These are phyloP conservation scores for Waitea zeae DNA, from an alignment of 1,284 basidiomycete species.

Conservation along the genomic window DNA sequence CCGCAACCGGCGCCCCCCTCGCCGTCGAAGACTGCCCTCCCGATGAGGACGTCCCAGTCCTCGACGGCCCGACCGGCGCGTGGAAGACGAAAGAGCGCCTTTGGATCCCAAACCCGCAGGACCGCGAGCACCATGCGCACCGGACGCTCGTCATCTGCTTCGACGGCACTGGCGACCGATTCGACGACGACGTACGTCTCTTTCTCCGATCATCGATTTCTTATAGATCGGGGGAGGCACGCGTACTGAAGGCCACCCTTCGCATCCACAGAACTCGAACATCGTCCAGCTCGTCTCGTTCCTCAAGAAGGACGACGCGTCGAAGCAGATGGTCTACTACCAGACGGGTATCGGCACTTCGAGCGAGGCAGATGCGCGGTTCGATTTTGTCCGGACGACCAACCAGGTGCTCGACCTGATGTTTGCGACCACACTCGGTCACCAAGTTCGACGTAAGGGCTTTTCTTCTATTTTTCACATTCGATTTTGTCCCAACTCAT, in stretches of 20 bases:
- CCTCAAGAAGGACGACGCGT: background rate
- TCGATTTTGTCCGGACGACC: slow-evolving; percentile 17
- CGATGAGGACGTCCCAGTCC: too few species aligned
- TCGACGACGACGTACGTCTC: slow-evolving; percentile 2
- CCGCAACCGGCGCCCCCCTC: too few species aligned
- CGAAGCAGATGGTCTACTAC: slow-evolving; percentile 3
- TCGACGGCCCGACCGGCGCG: too few species aligned
- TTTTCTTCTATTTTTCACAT: slow-evolving; percentile 6
- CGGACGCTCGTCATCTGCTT: slow-evolving; percentile 4
- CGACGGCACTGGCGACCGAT: slow-evolving; percentile 4
- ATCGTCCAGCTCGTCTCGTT: slow-evolving; percentile 2
- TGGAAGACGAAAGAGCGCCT: background rate
- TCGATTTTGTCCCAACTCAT: slow-evolving; percentile 13
- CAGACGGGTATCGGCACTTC: slow-evolving; percentile 15
- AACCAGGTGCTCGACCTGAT: slow-evolving; percentile 22
- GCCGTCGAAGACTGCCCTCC: too few species aligned
- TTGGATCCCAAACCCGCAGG: background rate
- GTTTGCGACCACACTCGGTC: slow-evolving; percentile 22
- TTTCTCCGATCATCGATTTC: background rate
- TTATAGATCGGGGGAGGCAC: background rate
- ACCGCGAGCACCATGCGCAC: background rate
- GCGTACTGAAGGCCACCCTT: background rate
- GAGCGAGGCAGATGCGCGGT: slow-evolving; percentile 14
- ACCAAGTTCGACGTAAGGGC: slow-evolving; percentile 28
- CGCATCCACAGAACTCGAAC: slow-evolving; percentile 1